Evolutionary conservation across 164 flowering plant species (phyloP), one percentile per base, ranked within the genome.

Genomic region (Magnolia officinalis): DNA sequence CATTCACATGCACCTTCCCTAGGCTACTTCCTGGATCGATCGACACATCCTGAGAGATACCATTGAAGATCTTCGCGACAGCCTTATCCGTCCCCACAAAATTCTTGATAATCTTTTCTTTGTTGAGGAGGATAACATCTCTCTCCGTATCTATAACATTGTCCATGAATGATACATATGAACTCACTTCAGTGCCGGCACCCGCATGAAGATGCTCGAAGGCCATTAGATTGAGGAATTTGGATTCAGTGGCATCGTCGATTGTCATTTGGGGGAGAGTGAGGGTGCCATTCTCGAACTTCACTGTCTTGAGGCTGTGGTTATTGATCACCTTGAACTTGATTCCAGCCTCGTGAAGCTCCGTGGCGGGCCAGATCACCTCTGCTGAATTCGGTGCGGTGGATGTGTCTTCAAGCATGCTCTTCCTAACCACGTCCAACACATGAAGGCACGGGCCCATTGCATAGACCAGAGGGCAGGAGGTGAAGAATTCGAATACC

Each of bases 21-120:
- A 88, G 76, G 16, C 77, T 75, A 71, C 87, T 78, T 0, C 77
- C 76, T 0, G 90, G 89, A 29, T 87, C 89, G 5, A 86, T 77
- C 1, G 88, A 78, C 2, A 85, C 77, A 29, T 86, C 91, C 75
- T 85, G 84, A 9, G 89, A 84, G 8, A 88, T 74, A 4, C 82
- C 77, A 67, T 88, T 88, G 77, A 90, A 89, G 59, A 90, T 81
- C 23, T 83, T 84, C 10, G 91, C 89, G 9, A 86, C 88, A 0
- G 86, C 87, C 58, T 88, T 84, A 75, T 88, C 88, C 67, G 90
- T 88, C 20, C 92, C 92, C 1, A 86, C n/a, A 0, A 85, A 86
- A 66, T 83, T 88, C 55, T 85, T 81, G 14, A 90, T 81, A 66
- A 90, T 87, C 26, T 87, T 86, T 11, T 74, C 61, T 0, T 80